These are phyloP conservation scores for Citrus medica DNA, from an alignment of 345 rosid genomes.

Conservation along the genomic window DNA sequence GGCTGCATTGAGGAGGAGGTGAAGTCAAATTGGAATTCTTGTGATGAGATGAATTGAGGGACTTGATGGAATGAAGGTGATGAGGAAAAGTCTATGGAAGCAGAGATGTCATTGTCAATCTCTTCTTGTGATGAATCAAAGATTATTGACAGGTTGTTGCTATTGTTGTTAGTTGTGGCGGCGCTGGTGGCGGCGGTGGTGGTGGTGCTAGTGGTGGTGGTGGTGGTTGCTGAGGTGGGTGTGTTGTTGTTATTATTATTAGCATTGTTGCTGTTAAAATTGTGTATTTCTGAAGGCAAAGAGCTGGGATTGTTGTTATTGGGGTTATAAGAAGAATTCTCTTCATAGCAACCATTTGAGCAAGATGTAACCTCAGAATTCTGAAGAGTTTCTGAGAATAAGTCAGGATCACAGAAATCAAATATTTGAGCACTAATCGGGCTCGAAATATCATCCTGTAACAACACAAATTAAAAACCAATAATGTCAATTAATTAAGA, in stretches of 20 bases:
- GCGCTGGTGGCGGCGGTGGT: conserved; percentile 20
- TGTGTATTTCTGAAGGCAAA: conserved; percentile 29
- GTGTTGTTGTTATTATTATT: conserved; percentile 31
- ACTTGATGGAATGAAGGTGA: conserved; percentile 46
- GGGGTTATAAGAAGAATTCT: conserved; percentile 40
- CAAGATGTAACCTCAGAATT: conserved; percentile 62
- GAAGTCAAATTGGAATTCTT: conserved; percentile 56
- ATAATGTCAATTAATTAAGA: neutral
- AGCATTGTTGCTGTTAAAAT: conserved; percentile 24
- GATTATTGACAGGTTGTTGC: conserved; percentile 41
- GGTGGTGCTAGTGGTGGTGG: neutral
- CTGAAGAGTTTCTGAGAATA: conserved; percentile 63
- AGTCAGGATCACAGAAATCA: conserved; percentile 58
- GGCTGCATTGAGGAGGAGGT: conserved; percentile 48
- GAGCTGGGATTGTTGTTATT: conserved; percentile 13
- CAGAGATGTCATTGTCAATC: conserved; percentile 70
- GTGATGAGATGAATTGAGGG: conserved; percentile 38
- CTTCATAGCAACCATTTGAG: conserved; percentile 56
- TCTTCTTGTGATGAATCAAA: conserved; percentile 66
- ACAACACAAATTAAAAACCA: neutral
- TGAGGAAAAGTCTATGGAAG: conserved; percentile 77
- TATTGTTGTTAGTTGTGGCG: conserved; percentile 20
- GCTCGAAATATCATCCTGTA: conserved; percentile 80
- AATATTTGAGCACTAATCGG: conserved; percentile 65
- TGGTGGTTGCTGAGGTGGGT: neutral